phyloP scores from a whole-genome alignment of 768 basidiomycete genomes.

The Phallus indusiatus region DNA sequence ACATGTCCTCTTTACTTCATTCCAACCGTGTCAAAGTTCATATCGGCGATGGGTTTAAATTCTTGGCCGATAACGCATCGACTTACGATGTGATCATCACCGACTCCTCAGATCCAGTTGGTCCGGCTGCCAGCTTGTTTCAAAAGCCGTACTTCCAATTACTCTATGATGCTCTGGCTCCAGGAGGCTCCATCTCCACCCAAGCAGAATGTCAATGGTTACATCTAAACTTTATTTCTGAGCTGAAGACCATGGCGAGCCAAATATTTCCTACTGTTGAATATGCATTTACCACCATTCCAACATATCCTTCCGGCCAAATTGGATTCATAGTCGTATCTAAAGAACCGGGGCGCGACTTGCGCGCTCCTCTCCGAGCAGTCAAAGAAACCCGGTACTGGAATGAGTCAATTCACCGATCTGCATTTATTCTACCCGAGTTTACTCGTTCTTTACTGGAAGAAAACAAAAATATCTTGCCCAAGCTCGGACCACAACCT shows the following conservation, averaged over 20 bases:
- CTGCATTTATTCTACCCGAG: conserved; percentile 88
- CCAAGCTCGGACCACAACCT: conserved; percentile 55
- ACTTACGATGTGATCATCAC: conserved; percentile 98
- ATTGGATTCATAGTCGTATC: conserved; percentile 92
- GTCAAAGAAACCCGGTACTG: conserved; percentile 75
- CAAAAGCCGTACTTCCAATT: conserved; percentile 96
- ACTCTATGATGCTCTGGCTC: conserved; percentile 78
- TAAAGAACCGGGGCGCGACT: conserved; percentile 56
- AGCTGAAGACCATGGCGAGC: conserved; percentile 59
- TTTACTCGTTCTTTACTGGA: conserved; percentile 71
- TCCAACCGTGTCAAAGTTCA: conserved; percentile 75
- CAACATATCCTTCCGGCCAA: conserved; percentile 97
- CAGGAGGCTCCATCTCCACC: conserved; percentile 88
- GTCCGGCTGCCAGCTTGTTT: conserved; percentile 90
- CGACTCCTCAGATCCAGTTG: conserved; percentile 96
- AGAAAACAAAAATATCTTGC: conserved; percentile 60
- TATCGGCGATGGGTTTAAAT: conserved; percentile 96
- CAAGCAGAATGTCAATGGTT: conserved; percentile 96
- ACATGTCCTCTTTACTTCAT: conserved; percentile 79
- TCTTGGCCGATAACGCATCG: conserved; percentile 77
- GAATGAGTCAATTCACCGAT: conserved; percentile 67
- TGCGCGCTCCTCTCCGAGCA: conserved; percentile 64
- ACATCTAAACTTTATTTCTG: conserved; percentile 78
- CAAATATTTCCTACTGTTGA: conserved; percentile 71
- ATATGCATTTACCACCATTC: conserved; percentile 94